phyloP scores from a whole-genome alignment of 2,329 filamentous ascomycete species.

The Arthrobotrys musiformis region DNA sequence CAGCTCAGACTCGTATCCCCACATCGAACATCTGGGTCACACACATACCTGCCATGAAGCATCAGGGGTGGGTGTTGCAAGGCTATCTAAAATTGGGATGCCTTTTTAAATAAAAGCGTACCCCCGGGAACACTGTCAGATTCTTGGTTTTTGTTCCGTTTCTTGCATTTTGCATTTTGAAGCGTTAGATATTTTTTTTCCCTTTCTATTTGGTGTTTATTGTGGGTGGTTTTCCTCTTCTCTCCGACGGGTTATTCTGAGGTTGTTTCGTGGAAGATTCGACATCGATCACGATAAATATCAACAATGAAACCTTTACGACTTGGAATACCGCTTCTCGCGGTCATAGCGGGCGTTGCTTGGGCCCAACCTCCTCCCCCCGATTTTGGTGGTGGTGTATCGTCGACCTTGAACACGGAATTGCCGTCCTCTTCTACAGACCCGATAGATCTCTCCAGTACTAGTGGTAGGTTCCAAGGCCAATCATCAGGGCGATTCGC shows the following conservation, averaged over 20 bases:
- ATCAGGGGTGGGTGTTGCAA: conserved; percentile 39
- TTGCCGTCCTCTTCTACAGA: too few species aligned
- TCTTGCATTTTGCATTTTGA: conserved; percentile 28
- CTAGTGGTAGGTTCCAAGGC: not conserved
- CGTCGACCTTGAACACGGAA: not conserved
- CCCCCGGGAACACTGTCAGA: conserved; percentile 29
- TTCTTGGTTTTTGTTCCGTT: not conserved
- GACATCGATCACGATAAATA: not conserved
- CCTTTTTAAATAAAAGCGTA: conserved; percentile 51
- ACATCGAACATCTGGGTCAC: conserved; percentile 37
- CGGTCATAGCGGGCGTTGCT: conserved; percentile 24
- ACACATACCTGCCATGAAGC: conserved; percentile 1
- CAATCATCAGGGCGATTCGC: not conserved
- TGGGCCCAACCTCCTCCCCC: conserved; percentile 2
- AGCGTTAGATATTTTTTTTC: conserved; percentile 13
- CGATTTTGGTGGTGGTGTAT: not conserved
- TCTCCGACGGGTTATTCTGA: conserved; percentile 13
- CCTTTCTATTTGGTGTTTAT: not conserved
- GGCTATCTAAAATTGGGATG: conserved; percentile 54
- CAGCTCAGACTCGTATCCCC: conserved; percentile 49
- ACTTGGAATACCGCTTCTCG: conserved; percentile 29
- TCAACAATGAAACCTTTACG: conserved; percentile 22
- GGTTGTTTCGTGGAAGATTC: conserved; percentile 18
- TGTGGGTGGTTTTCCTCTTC: not conserved
- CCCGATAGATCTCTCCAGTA: too few species aligned